Evolutionary conservation across 1,139 yeast species (phyloP).

Genomic region (Lodderomyces pseudojiufengensis): DNA sequence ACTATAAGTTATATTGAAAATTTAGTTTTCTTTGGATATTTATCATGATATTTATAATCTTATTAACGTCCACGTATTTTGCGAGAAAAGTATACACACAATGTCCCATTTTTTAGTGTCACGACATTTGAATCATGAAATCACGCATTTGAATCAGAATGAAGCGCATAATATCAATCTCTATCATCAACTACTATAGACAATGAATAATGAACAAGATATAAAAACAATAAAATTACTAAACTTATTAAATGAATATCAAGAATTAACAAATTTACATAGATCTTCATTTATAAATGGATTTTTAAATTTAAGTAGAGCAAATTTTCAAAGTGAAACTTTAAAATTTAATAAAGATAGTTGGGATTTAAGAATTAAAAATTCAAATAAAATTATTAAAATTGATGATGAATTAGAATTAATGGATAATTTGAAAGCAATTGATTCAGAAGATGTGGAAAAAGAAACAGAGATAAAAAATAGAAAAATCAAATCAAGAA

Average conservation of each 20-base stretch:
- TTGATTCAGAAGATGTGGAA: not conserved
- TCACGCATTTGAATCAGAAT: too few species aligned
- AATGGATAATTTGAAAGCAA: slow-evolving; percentile 12
- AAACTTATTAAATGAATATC: slow-evolving; percentile 29
- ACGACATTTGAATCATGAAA: too few species aligned
- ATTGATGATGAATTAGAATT: slow-evolving; percentile 12
- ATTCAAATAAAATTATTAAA: slow-evolving; percentile 22
- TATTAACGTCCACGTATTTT: not conserved
- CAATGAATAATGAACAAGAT: slow-evolving; percentile 14
- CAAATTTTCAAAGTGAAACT: slow-evolving; percentile 25
- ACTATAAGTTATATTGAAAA: too few species aligned
- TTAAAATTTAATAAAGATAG: slow-evolving; percentile 21
- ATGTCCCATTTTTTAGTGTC: too few species aligned
- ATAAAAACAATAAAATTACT: slow-evolving; percentile 21
- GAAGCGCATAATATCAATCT: too few species aligned
- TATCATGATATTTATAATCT: too few species aligned
- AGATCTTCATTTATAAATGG: slow-evolving; percentile 28
- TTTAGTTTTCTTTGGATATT: too few species aligned
- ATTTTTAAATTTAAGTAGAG: slow-evolving; percentile 35
- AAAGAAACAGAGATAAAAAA: slow-evolving; percentile 1
- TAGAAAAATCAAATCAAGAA: not conserved
- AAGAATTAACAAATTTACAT: slow-evolving; percentile 18
- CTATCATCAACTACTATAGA: not conserved
- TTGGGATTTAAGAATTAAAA: slow-evolving; percentile 29
- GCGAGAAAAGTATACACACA: not conserved